Base-by-base conservation (phyloP, 345 rosid species). In the Citropsis articulata region DNA sequence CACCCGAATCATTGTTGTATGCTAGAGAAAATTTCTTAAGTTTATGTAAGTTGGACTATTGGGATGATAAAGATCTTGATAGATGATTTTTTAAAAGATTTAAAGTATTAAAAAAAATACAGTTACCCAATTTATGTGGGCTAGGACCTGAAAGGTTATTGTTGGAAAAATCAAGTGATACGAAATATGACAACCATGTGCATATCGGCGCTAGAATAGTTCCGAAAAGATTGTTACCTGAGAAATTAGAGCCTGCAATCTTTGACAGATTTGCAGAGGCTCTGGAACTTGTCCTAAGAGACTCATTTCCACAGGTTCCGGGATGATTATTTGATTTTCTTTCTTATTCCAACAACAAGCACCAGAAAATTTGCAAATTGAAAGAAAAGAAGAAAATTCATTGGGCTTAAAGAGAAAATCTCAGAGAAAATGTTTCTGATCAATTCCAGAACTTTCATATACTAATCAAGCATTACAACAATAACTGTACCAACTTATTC, bases 151-250 rank as follows among this genome's bases (percentile, higher is more conserved):
- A 81, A 45, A 93, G 74, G 27, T 75, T 62, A 67, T 91, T 93
- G 71, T 64, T 81, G 1, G 99, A 95, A 50, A 95, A 76, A 85
- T 93, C 94, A 31, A 93, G 91, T 36, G 85, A 82, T 1, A 85
- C 90, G 89, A 36, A 70, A 82, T 89, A 95, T 1, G 98, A 98
- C 50, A 95, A 74, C 98, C 99, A 95, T 1, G 67, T 35, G 60
- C 97, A 93, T 19, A 92, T 59, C 75, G 87, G 83, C 16, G 76
- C 0, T 77, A 97, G 97, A 77, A 95, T 89, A 22, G 78, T 77
- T 81, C 98, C 96, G 16, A 96, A 90, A 0, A 93, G 73, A 22
- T 50, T 57, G 77, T 95, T 95, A 5, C 61, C 36, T 2, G 99
- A 91, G 66, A 93, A 96, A 91, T 95, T 94, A 95, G 76, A 27